Evolutionary conservation across 352 stramenopile species (phyloP).

Genomic region (Phytophthora parvispora): DNA sequence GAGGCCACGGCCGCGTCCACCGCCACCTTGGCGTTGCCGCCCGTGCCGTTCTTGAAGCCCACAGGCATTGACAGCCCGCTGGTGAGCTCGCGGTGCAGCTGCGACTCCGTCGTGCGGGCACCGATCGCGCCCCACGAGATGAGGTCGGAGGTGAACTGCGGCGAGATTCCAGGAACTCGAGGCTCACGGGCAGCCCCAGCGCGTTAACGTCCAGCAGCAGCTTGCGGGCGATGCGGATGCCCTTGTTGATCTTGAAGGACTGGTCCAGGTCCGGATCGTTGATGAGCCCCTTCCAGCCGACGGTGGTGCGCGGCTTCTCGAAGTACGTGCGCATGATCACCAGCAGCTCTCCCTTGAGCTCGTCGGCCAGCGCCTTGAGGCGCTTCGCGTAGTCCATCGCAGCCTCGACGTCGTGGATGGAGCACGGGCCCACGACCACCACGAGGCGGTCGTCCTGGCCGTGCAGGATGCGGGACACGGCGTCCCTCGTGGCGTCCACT

Average conservation of each 20-base stretch:
- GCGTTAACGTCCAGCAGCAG: conserved; percentile 87
- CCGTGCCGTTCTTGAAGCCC: conserved; percentile 90
- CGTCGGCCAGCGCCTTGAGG: conserved; percentile 62
- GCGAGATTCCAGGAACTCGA: conserved; percentile 90
- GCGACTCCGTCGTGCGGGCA: conserved; percentile 85
- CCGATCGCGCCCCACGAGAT: conserved; percentile 89
- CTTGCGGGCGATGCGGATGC: conserved; percentile 85
- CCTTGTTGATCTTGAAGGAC: conserved; percentile 93
- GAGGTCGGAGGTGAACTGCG: conserved; percentile 82
- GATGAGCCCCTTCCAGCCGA: conserved; percentile 90
- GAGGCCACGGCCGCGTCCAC: conserved; percentile 79
- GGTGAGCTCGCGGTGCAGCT: conserved; percentile 85
- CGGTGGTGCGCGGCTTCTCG: conserved; percentile 87
- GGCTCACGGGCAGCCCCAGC: conserved; percentile 75
- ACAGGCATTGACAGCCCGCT: conserved; percentile 87
- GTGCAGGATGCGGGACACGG: conserved; percentile 71
- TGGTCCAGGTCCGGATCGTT: conserved; percentile 88
- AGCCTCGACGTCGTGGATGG: conserved; percentile 83
- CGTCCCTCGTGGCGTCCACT: conserved; percentile 58
- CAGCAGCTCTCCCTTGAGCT: conserved; percentile 73
- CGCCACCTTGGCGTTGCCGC: conserved; percentile 83
- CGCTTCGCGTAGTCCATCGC: conserved; percentile 80
- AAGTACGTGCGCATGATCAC: conserved; percentile 93
- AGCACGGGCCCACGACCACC: conserved; percentile 84
- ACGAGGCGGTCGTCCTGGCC: conserved; percentile 77